Evolutionary conservation across 768 basidiomycete genomes (phyloP), one percentile per base, ranked within the genome.

Genomic region (Mycena amicta): DNA sequence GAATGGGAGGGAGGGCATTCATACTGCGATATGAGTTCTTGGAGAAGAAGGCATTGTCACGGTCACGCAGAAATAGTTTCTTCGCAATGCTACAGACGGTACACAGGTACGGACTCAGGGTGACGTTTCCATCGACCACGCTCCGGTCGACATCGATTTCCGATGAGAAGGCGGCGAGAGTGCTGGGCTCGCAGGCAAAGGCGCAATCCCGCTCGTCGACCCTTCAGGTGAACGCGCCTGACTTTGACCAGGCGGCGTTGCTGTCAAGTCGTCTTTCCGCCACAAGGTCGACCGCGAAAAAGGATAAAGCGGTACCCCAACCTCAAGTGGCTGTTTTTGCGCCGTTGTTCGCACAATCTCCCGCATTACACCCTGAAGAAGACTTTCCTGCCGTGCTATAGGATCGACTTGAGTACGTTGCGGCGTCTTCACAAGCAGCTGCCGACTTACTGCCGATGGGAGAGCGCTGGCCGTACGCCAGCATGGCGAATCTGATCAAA

Each of bases 261-360:
- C 64, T 64, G 39, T 78, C 76, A 67, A 60, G 61, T 78, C 76
- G 46, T 80, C 76, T 57, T 80, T 84, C 59, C 83, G 71, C 73
- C 87, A 90, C 40, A 88, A 68, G 15, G 83, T 80, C 51, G 80
- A 74, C 64, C 85, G 84, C n/a, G 90, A 92, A 70, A 92, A 92
- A 3, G 88, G 89, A 75, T 89, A 92, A 41, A 92, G 77, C 12
- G 91, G 91, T 18, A 93, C 81, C 29, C 89, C 88, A 56, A 92
- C 87, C 69, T 90, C 86, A 30, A 93, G 78, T 18, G 92, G 91
- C 63, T 86, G 84, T 67, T 88, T 87, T 71, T 93, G 90, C 13
- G 81, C 85, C 18, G 92, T 93, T 79, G 92, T 84, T 55, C 87
- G 81, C 30, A 93, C 85, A 59, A 93, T 93, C 67, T 93, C 92